These are phyloP conservation scores for Citropsis articulata DNA, from an alignment of 345 rosid species.

Conservation along the genomic window DNA sequence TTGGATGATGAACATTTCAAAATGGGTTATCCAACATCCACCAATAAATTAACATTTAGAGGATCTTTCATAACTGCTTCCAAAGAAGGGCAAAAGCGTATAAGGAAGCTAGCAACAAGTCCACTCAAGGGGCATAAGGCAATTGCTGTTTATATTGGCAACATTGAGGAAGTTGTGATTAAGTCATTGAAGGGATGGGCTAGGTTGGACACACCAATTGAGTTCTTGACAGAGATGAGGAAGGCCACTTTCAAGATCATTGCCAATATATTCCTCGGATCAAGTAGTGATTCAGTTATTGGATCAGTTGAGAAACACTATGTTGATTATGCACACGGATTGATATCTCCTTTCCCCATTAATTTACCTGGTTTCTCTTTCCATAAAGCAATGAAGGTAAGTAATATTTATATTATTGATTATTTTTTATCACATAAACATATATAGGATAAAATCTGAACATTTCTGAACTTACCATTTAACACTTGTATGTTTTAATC, in stretches of 20 bases:
- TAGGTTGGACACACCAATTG: conserved; percentile 18
- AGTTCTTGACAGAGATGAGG: conserved; percentile 30
- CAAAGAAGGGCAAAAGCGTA: conserved; percentile 24
- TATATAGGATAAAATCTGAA: too few species aligned
- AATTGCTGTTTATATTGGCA: conserved; percentile 14
- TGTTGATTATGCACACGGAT: conserved; percentile 15
- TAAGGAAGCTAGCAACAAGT: conserved; percentile 27
- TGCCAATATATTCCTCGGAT: conserved; percentile 29
- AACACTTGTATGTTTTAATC: too few species aligned
- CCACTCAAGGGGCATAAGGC: conserved; percentile 39
- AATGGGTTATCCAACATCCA: conserved; percentile 27
- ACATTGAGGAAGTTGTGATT: conserved; percentile 25
- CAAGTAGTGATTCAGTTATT: conserved; percentile 13
- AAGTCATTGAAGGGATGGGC: conserved; percentile 29
- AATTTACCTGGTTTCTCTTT: conserved; percentile 39
- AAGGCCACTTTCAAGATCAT: conserved; percentile 29
- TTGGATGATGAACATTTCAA: conserved; percentile 24
- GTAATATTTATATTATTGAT: not conserved
- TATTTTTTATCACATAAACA: not conserved
- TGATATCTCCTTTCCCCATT: conserved; percentile 20
- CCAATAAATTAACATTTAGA: conserved; percentile 15
- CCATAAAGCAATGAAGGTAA: conserved; percentile 34
- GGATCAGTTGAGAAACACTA: conserved; percentile 17
- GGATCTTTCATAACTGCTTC: conserved; percentile 18
- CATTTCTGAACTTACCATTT: too few species aligned